phyloP scores from a whole-genome alignment of 768 basidiomycete species.

The Inosperma sp. region DNA sequence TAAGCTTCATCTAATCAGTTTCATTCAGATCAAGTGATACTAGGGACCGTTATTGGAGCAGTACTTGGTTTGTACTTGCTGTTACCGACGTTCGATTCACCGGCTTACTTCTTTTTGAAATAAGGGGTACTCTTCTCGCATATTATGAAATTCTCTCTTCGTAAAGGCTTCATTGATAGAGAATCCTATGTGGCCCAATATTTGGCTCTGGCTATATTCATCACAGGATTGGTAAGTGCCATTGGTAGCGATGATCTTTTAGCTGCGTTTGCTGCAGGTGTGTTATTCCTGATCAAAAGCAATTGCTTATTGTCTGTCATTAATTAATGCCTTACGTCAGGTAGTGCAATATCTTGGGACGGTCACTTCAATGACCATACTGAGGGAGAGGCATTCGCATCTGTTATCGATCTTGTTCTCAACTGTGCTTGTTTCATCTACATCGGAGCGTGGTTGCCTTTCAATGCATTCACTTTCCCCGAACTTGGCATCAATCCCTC shows the following conservation, averaged over 20 bases:
- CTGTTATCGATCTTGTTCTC: conserved; percentile 84
- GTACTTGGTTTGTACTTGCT: conserved; percentile 36
- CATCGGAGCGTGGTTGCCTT: conserved; percentile 85
- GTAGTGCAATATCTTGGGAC: conserved; percentile 90
- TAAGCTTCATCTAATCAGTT: not conserved
- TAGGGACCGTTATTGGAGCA: conserved; percentile 69
- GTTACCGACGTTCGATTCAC: not conserved
- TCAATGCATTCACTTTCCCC: conserved; percentile 49
- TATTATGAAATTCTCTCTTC: conserved; percentile 53
- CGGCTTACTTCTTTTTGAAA: conserved; percentile 2
- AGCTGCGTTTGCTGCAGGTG: conserved; percentile 82
- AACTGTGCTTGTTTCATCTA: conserved; percentile 81
- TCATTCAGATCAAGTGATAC: conserved; percentile 66
- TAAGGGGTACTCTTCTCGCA: conserved; percentile 63
- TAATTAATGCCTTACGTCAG: conserved; percentile 33
- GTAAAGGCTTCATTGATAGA: conserved; percentile 28
- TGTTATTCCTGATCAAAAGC: conserved; percentile 9
- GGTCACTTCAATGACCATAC: conserved; percentile 75
- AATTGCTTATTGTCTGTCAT: not conserved
- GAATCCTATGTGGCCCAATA: conserved; percentile 89
- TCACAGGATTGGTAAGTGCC: conserved; percentile 72
- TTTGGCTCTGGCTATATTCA: conserved; percentile 66
- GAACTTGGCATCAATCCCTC: conserved; percentile 63
- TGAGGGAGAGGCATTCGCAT: conserved; percentile 82
- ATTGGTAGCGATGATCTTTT: conserved; percentile 86